Evolutionary conservation across 306 rosid genomes (phyloP).

Genomic region (Quercus glauca): DNA sequence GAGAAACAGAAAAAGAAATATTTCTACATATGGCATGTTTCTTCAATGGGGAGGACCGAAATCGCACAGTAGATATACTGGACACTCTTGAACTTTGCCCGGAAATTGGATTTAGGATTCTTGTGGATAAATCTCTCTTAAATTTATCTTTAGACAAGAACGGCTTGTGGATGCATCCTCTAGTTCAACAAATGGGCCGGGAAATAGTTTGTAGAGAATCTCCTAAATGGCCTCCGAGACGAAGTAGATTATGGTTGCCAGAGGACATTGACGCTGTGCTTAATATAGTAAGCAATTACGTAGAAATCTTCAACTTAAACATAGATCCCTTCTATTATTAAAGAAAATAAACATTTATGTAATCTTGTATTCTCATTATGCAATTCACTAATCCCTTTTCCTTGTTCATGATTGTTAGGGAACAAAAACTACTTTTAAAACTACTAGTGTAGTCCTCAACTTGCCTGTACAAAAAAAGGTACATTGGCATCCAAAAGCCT

Average conservation of each 20-base stretch:
- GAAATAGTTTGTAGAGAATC: constrained; percentile 25
- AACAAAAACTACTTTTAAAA: constrained; percentile 1
- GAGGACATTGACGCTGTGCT: constrained; percentile 13
- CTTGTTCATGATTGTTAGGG: constrained; percentile 8
- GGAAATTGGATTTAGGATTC: background rate
- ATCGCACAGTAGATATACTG: no score
- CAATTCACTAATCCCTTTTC: background rate
- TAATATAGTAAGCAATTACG: background rate
- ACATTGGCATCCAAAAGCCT: no score
- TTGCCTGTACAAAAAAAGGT: no score
- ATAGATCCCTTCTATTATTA: no score
- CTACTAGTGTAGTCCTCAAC: background rate
- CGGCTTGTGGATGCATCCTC: constrained; percentile 29
- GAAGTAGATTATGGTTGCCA: constrained; percentile 26
- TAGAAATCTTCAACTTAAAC: no score
- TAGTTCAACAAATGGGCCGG: constrained; percentile 23
- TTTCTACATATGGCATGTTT: no score
- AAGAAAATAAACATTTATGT: no score
- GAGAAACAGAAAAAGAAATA: no score
- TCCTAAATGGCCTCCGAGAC: constrained; percentile 5
- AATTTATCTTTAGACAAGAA: background rate
- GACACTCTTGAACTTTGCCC: background rate
- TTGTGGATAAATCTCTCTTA: constrained; percentile 23
- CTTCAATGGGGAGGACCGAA: no score
- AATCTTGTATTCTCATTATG: background rate